Base-by-base conservation (phyloP, 2,329 filamentous ascomycete species). In the Fusarium multiceps region DNA sequence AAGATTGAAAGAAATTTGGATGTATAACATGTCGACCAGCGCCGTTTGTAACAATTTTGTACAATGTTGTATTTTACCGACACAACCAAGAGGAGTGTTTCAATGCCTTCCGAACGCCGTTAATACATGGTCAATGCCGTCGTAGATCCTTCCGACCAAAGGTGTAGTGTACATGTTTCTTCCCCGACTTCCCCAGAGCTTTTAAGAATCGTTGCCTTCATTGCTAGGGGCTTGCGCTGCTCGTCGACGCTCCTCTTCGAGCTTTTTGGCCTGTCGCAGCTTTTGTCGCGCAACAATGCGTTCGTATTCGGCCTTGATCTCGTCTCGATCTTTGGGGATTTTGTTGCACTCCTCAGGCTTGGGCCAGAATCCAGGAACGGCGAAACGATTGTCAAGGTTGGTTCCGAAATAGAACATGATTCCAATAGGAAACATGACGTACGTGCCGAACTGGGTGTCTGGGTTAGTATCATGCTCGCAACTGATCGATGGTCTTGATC, bases 351-450 rank as follows among this genome's bases (percentile, higher is more conserved):
- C 86, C 69, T 92, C 90, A 7, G 89, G 85, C 76, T 90, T 93
- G 28, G 96, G 96, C 96, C 96, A 99, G 86, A 99, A 99, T 61
- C 92, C 92, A 23, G 92, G 90, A 2, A 98, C 93, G 49, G 88
- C 84, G 85, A 99, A 99, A 70, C 93, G 91, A 72, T 91, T 88
- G 82, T 99, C 96, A 78, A 99, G 93, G 81, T 99, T 99, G 59
- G 94, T 97, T 79, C 96, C 96, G 81, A 98, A 99, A 85, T 99
- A 99, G 87, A 97, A 98, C 96, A 99, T 99, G 86, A 96, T 94
- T 75, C 93, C 94, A 77, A 99, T 98, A 20, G 96, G 96, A 83
- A 99, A 99, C 87, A 98, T 91, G 84, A 99, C 91, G 85, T 99
- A 99, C 88, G 97, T 93, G 84, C 95, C 94, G 81, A 99, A 99